Conservation (phyloP, 1,139 yeast genomes). For the Saccharomycopsis hybrid region DNA sequence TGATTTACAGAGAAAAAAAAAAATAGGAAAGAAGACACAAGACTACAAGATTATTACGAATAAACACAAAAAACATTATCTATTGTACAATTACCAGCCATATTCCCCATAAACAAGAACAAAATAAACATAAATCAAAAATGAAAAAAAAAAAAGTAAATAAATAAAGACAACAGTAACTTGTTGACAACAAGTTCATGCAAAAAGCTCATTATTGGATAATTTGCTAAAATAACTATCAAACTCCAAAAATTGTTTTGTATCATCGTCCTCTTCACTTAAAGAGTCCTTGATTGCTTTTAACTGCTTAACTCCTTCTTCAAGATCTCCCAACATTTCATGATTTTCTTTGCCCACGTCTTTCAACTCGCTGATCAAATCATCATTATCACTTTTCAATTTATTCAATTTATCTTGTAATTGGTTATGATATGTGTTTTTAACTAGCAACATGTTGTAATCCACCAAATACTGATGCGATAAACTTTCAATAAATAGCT, state of each 20-base stretch:
- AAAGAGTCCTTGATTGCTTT: not conserved
- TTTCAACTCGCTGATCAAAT: conserved; percentile 10
- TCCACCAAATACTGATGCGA: conserved; percentile 14
- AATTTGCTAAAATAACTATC: conserved; percentile 7
- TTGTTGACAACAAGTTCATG: not conserved
- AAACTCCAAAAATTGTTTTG: conserved; percentile 1
- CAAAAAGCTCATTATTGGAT: conserved; percentile 5
- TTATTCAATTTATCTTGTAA: conserved; percentile 6
- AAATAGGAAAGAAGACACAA: too few species aligned
- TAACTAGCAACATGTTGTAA: conserved; percentile 10
- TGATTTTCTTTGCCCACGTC: conserved; percentile 1
- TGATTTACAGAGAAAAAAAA: too few species aligned
- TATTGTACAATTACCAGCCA: too few species aligned
- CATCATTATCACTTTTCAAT: conserved; percentile 9
- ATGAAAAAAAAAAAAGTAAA: too few species aligned
- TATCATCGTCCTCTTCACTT: not conserved
- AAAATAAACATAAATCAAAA: too few species aligned
- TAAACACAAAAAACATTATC: too few species aligned
- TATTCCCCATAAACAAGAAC: too few species aligned
- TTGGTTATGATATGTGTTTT: conserved; percentile 3
- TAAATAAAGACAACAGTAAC: too few species aligned
- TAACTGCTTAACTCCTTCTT: conserved; percentile 2
- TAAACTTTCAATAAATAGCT: conserved; percentile 8
- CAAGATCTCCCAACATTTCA: conserved; percentile 4
- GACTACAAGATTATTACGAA: too few species aligned